phyloP scores from a whole-genome alignment of 2,329 filamentous ascomycete genomes.

The Fusarium papillatum region DNA sequence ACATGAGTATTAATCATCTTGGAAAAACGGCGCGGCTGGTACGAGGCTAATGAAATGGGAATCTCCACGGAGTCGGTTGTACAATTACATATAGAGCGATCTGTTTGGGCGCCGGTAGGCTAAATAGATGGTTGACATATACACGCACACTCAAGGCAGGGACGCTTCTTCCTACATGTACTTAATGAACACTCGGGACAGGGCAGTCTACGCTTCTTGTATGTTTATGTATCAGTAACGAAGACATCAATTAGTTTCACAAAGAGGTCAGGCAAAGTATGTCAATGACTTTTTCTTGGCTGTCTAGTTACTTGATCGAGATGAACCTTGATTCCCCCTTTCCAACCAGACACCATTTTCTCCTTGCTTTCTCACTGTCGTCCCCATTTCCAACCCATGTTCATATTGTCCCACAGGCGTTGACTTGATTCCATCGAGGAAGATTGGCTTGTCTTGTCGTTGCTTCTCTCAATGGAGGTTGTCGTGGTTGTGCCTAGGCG shows the following conservation, averaged over 20 bases:
- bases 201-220: not conserved
- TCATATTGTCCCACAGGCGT: not conserved
- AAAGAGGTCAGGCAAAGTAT: not conserved
- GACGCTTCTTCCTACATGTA: slow-evolving; percentile 20
- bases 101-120: slow-evolving; percentile 26
- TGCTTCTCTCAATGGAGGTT: not conserved
- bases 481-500: not conserved
- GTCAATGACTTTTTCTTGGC: not conserved
- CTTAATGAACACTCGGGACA: slow-evolving; percentile 19
- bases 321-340: not conserved
- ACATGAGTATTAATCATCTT: not conserved
- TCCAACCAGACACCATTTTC: not conserved
- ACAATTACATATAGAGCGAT: slow-evolving; percentile 35
- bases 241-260: not conserved
- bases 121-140: slow-evolving; percentile 23
- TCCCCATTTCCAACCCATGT: not conserved
- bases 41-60: slow-evolving; percentile 27
- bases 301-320: slow-evolving; percentile 1
- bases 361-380: not conserved
- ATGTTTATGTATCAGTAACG: not conserved
- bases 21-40: slow-evolving; percentile 12
- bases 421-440: not conserved
- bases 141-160: not conserved
- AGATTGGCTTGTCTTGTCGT: not conserved
- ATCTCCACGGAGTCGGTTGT: slow-evolving; percentile 40